Evolutionary conservation across 495 filamentous ascomycete species (phyloP), one percentile per base, ranked within the genome.

Genomic region (Annulohypoxylon stygium): DNA sequence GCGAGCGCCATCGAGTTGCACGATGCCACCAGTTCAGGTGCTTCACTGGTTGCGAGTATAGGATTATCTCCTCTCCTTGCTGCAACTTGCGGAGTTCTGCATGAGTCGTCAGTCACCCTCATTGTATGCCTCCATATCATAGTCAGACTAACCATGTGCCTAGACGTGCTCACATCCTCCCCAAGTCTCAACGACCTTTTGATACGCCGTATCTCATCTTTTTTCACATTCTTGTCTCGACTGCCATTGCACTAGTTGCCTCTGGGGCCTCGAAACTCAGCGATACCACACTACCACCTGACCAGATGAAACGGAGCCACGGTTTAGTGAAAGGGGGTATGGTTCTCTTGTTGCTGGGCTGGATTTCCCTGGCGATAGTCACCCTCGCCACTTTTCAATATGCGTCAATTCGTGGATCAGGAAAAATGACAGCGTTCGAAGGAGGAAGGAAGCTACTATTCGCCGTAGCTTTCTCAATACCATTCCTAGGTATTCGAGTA

Each of bases 11-110:
- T 85, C 12, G 73, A 77, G 20, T 57, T 83, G 2, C 63, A 76
- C 18, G 66, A 69, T 34, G n/a, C 75, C n/a, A 73, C 70, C 6
- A 78, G 66, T 23, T 47, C 74, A 7, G 75, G 74, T 10, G 82
- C 81, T 5, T 68, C 75, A 23, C 73, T 84, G 10, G 76, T 86
- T 12, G 75, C 76, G 1, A 82, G 79, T 39, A 79, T 86, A 45
- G 84, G 84, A 4, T 65, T 85, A 4, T 83, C 82, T 0, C 83
- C 84, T 14, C 71, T 86, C 6, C 73, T 86, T n/a, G 76, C 84
- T 18, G 79, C 77, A 0, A 53, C 68, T 4, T 74, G 73, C 69
- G 80, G 82, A 0, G 63, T 84, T 34, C 71, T 85, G 0, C 80
- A 83, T 51, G 82, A 85, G 72, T 76, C 81, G 84, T 85, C 65